Percentiles rank a stretch among this genome's conserved stretches.
Conservation (phyloP, 306 rosid genomes). For the Citrullus amarus region DNA sequence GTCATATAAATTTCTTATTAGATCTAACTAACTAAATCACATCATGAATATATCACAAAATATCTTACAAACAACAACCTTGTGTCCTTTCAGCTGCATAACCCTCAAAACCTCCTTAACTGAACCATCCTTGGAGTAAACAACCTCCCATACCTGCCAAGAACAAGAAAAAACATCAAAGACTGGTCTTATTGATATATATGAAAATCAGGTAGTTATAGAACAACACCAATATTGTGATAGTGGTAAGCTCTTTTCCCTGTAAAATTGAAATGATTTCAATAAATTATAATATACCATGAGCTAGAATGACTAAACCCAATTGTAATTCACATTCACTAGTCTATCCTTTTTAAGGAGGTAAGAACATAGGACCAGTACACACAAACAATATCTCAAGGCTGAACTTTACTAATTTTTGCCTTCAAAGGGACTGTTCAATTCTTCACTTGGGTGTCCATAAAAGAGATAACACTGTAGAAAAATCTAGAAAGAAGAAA, state of each 20-base stretch:
- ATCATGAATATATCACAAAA: neutral
- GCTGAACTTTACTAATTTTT: neutral
- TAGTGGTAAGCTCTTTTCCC: neutral
- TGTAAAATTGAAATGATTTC: neutral
- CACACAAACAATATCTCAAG: neutral
- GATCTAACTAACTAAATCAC: neutral
- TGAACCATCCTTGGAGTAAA: slow-evolving; percentile 88
- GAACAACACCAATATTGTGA: neutral
- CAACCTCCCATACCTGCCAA: slow-evolving; percentile 84
- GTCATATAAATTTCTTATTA: neutral
- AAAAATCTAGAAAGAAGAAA: neutral
- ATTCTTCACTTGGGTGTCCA: neutral
- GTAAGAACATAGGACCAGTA: neutral
- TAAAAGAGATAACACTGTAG: neutral
- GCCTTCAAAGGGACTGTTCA: neutral
- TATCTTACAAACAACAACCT: slow-evolving; percentile 35
- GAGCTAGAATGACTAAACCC: neutral
- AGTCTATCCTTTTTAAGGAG: neutral
- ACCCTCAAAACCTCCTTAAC: slow-evolving; percentile 79
- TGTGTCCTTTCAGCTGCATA: slow-evolving; percentile 99
- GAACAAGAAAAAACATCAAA: neutral
- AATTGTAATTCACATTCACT: neutral
- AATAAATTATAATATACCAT: neutral
- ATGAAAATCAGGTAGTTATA: neutral
- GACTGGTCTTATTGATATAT: neutral